phyloP scores from a whole-genome alignment of 169 alveolate species.

The Miamiensis avidus region DNA sequence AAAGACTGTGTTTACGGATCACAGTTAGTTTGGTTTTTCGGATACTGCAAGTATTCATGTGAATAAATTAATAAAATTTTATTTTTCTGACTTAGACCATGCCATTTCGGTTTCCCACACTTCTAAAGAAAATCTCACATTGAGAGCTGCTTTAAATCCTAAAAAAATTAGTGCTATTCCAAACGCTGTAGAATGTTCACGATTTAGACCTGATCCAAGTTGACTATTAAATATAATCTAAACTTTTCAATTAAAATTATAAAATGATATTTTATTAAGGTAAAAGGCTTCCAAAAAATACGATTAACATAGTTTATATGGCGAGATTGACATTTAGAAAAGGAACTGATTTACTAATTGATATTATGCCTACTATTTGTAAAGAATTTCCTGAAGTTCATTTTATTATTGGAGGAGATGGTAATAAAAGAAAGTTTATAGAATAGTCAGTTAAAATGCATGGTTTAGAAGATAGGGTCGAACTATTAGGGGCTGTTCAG shows the following conservation, averaged over 20 bases:
- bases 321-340: constrained; percentile 96
- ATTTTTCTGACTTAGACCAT: constrained; percentile 88
- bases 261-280: constrained; percentile 3
- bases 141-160: constrained; percentile 95
- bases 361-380: constrained; percentile 96
- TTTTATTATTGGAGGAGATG: constrained; percentile 97
- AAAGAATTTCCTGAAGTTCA: constrained; percentile 91
- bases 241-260: too few relatives aligned
- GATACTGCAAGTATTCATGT: constrained; percentile 95
- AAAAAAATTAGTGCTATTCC: constrained; percentile 89
- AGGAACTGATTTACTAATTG: constrained; percentile 97
- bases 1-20: constrained; percentile 98
- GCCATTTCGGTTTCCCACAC: constrained; percentile 94
- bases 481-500: constrained; percentile 89
- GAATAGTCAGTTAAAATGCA: constrained; percentile 94
- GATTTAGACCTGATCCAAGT: constrained; percentile 84
- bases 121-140: constrained; percentile 94
- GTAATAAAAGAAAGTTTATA: constrained; percentile 93
- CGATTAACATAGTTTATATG: constrained; percentile 92
- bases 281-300: constrained; percentile 42
- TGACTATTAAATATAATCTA: too few relatives aligned
- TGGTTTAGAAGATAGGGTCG: constrained; percentile 93
- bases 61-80: constrained; percentile 85
- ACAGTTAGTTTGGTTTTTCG: constrained; percentile 97
- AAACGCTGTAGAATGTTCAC: constrained; percentile 87